phyloP scores from a whole-genome alignment of 2,329 filamentous ascomycete genomes.

The Gyromitra esculenta region DNA sequence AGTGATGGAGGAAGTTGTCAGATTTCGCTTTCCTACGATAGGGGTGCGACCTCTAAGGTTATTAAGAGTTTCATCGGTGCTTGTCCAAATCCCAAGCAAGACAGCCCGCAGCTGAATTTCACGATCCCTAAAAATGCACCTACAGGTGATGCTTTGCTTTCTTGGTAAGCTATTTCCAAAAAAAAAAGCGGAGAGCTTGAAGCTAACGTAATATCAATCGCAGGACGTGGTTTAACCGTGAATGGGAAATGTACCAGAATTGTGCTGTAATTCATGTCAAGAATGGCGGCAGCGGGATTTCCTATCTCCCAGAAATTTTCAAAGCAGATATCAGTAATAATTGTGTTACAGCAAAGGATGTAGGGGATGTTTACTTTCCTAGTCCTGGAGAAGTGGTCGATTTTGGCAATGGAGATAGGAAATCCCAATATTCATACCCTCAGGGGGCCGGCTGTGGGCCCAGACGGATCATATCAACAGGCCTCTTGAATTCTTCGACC shows the following conservation, averaged over 20 bases:
- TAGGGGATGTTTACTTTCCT: slow-evolving; percentile 66
- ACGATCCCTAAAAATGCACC: slow-evolving; percentile 45
- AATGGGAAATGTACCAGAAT: slow-evolving; percentile 50
- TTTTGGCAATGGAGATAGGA: slow-evolving; percentile 18
- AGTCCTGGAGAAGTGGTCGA: slow-evolving; percentile 61
- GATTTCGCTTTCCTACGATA: slow-evolving; percentile 77
- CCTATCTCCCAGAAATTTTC: slow-evolving; percentile 31
- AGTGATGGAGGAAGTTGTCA: slow-evolving; percentile 73
- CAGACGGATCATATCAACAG: neutral
- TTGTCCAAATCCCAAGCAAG: slow-evolving; percentile 62
- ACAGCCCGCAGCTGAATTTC: slow-evolving; percentile 24
- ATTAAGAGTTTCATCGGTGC: slow-evolving; percentile 70
- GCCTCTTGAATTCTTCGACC: neutral
- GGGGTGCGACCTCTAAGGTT: slow-evolving; percentile 75
- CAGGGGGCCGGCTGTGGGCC: slow-evolving; percentile 7
- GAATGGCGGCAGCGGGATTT: slow-evolving; percentile 37
- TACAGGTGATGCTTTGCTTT: slow-evolving; percentile 36
- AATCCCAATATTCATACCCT: slow-evolving; percentile 20
- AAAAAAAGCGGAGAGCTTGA: neutral
- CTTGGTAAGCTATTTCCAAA: slow-evolving; percentile 13
- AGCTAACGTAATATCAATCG: neutral
- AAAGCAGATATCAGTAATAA: slow-evolving; percentile 27
- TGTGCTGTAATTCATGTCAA: slow-evolving; percentile 40
- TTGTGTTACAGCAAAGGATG: neutral
- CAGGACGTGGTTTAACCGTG: slow-evolving; percentile 49